Base-by-base conservation (phyloP, 805 yeast genomes). In the Hanseniaspora lindneri region DNA sequence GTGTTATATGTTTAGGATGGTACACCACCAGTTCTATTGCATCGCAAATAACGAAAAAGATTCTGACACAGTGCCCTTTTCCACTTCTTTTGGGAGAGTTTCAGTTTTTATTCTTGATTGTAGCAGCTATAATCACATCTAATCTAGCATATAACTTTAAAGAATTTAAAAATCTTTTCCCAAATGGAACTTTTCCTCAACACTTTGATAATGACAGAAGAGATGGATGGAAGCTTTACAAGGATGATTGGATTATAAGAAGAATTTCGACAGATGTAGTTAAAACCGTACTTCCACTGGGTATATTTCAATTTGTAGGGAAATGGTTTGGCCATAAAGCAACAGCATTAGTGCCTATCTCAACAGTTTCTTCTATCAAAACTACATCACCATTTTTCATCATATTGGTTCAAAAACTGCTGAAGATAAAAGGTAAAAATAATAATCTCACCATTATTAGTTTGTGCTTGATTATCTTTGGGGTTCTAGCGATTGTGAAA, bases 341-440 rank as follows among this genome's bases (percentile, higher is more conserved):
- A 0, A 79, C 83, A 0, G 73, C 83, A 5, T 56, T 76, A 36
- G 78, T 79, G 6, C 78, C 84, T 0, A 72, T 80, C 13, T 79
- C 85, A 0, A 77, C 86, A 0, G 83, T 79, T 1, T 78, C 84
- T 1, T 77, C 83, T 50, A 70, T 80, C n/a, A 74, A 80, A 62
- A 79, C 85, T 0, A 60, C 80, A 21, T 74, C 82, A 2, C 87
- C 87, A 0, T 60, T 80, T 39, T 62, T 80, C 20, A 73, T 80
- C 28, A 78, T 80, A 1, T 39, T 69, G 0, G 73, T 80, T 2
- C 81, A 80, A 58, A 49, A 39, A 30, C 3, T 42, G 9, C 14
- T 44, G n/a, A 39, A 33, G 19, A 36, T 36, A 2, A 39, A 39
- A 39, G 17, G 41, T 16, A 49, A 42, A 33, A 39, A 59, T 27